These are phyloP conservation scores for Gyromitra esculenta DNA, from an alignment of 2,329 filamentous ascomycete species.

Conservation along the genomic window DNA sequence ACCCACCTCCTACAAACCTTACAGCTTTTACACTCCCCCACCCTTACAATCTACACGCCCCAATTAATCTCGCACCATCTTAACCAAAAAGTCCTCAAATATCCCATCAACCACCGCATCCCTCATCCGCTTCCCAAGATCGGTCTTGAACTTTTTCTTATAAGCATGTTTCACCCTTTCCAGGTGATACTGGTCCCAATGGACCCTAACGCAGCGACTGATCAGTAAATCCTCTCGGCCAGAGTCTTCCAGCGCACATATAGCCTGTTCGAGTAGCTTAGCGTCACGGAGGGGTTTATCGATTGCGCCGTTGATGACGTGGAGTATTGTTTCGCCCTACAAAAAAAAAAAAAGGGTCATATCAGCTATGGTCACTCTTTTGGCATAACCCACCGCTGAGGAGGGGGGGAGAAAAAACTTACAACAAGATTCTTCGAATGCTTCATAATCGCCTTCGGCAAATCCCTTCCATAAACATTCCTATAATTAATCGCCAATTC, in stretches of 20 bases:
- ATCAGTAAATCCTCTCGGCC: constrained; percentile 75
- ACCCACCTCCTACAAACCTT: neutral
- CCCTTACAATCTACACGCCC: neutral
- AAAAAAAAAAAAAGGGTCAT: neutral
- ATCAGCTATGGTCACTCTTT: constrained; percentile 8
- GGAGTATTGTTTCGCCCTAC: constrained; percentile 91
- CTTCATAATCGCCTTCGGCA: constrained; percentile 84
- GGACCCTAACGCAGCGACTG: constrained; percentile 83
- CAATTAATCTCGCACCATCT: constrained; percentile 52
- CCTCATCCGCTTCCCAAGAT: constrained; percentile 79
- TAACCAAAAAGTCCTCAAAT: constrained; percentile 53
- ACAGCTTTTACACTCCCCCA: neutral
- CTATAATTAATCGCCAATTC: constrained; percentile 84
- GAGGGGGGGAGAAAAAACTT: constrained; percentile 62
- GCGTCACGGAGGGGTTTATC: constrained; percentile 94
- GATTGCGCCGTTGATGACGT: constrained; percentile 95
- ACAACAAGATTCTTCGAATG: constrained; percentile 94
- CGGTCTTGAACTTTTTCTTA: constrained; percentile 76
- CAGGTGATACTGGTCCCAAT: constrained; percentile 90
- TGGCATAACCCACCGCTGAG: too few species aligned
- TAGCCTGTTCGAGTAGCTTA: constrained; percentile 87
- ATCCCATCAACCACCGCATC: constrained; percentile 63
- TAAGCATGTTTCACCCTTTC: constrained; percentile 82
- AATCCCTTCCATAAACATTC: constrained; percentile 76
- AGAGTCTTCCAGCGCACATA: constrained; percentile 71